phyloP scores from a whole-genome alignment of 495 filamentous ascomycete species.

The Cladorrhinum samala region DNA sequence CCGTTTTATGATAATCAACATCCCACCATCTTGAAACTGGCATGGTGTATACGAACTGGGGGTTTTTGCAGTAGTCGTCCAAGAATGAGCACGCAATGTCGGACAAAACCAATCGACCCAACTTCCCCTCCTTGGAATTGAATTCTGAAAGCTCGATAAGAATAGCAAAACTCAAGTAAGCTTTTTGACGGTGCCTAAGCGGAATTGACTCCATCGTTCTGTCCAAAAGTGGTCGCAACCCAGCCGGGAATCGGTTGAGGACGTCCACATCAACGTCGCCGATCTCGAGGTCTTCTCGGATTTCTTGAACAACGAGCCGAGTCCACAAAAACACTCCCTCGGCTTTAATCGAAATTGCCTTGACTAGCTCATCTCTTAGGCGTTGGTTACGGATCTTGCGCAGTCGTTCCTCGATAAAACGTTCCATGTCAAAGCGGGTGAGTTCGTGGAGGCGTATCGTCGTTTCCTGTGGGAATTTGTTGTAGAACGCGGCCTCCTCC shows the following conservation, averaged over 20 bases:
- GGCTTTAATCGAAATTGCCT: not conserved
- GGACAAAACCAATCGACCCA: not conserved
- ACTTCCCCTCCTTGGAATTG: not conserved
- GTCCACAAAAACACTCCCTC: conserved; percentile 7
- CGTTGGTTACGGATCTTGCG: not conserved
- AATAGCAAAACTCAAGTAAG: not conserved
- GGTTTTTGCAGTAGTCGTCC: not conserved
- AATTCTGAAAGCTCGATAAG: not conserved
- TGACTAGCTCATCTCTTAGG: not conserved
- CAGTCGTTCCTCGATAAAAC: conserved; percentile 12
- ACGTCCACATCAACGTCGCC: not conserved
- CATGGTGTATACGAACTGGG: not conserved
- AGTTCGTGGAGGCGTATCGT: conserved; percentile 4
- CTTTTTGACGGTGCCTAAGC: not conserved
- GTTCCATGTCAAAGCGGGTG: conserved; percentile 1
- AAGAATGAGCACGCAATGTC: not conserved
- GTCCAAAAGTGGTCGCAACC: not conserved
- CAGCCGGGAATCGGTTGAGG: not conserved
- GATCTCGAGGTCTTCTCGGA: not conserved
- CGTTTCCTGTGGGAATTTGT: conserved; percentile 18
- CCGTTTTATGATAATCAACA: not conserved
- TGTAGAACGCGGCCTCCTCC: conserved; percentile 29
- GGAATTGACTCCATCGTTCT: not conserved
- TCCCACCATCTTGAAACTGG: not conserved
- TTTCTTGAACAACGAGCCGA: conserved; percentile 1